A percentile compares a stretch with the other conserved stretches of the same genome.
phyloP scores from a whole-genome alignment of 768 basidiomycete species.

The Collybiopsis luxurians region DNA sequence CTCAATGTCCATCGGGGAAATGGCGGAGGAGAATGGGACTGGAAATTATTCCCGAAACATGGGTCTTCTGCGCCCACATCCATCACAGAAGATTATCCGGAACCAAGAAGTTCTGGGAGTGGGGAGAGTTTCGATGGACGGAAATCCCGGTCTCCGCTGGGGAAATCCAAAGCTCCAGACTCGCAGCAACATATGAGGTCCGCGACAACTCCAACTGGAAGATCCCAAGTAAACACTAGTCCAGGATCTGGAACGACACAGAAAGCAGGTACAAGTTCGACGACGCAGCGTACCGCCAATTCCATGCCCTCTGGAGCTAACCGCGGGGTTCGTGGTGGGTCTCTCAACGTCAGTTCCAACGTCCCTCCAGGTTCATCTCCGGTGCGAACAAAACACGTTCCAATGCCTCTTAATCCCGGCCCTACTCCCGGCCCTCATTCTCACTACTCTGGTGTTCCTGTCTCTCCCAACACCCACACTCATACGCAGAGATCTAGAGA shows the following conservation, averaged over 20 bases:
- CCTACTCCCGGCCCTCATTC: constrained; percentile 30
- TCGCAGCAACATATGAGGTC: not conserved
- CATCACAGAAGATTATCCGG: constrained; percentile 29
- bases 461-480: constrained; percentile 40
- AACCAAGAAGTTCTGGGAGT: constrained; percentile 49
- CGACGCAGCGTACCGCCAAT: constrained; percentile 12
- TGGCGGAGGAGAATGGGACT: constrained; percentile 61
- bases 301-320: constrained; percentile 5
- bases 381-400: constrained; percentile 37
- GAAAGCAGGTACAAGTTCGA: not conserved
- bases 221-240: too few species aligned
- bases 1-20: constrained; percentile 12
- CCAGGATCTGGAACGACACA: constrained; percentile 14
- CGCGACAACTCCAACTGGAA: not conserved
- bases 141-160: constrained; percentile 18
- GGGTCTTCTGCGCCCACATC: constrained; percentile 21
- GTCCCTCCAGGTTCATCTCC: constrained; percentile 20
- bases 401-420: constrained; percentile 32
- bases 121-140: constrained; percentile 42
- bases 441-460: constrained; percentile 40
- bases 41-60: constrained; percentile 56
- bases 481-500: constrained; percentile 30
- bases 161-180: not conserved
- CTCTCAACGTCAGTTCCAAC: constrained; percentile 15
- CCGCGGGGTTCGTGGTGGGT: constrained; percentile 4